phyloP scores from a whole-genome alignment of 2,329 filamentous ascomycete genomes.

The Acarospora socialis region DNA sequence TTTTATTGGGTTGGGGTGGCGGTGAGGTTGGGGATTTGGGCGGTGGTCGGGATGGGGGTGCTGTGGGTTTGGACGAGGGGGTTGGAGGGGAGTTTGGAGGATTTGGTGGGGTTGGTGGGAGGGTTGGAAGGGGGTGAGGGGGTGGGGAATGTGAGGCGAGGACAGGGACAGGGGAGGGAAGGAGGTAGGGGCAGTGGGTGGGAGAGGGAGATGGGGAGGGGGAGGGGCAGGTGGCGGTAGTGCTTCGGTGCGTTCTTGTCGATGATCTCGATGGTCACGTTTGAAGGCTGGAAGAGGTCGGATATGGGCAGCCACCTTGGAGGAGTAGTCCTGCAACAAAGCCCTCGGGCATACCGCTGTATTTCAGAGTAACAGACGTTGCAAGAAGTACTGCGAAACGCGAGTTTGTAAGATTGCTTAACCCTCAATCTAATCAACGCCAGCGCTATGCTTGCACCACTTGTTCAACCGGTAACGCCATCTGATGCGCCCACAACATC shows the following conservation, averaged over 20 bases:
- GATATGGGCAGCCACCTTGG: not conserved
- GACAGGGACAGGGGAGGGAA: conserved; percentile 44
- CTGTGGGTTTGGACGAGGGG: conserved; percentile 52
- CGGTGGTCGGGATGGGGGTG: conserved; percentile 37
- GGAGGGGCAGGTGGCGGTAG: conserved; percentile 8
- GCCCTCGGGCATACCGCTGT: too few relatives aligned
- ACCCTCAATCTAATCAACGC: not conserved
- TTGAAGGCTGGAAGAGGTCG: not conserved
- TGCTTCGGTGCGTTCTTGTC: not conserved
- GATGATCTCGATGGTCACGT: too few relatives aligned
- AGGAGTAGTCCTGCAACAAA: too few relatives aligned
- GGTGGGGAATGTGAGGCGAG: conserved; percentile 44
- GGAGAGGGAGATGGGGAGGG: conserved; percentile 13
- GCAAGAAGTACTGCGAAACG: not conserved
- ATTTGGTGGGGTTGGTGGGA: conserved; percentile 34
- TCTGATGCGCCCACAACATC: not conserved
- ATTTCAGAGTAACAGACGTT: too few relatives aligned
- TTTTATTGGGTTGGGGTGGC: conserved; percentile 63
- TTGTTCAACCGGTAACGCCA: not conserved
- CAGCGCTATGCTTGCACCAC: not conserved
- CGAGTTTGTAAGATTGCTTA: not conserved
- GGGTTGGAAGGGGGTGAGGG: conserved; percentile 35
- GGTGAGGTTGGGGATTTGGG: conserved; percentile 51
- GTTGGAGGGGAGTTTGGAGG: conserved; percentile 47
- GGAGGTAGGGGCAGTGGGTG: conserved; percentile 19